A percentile compares a stretch with the other conserved stretches of the same genome.
Conservation (phyloP, 2,329 filamentous ascomycete genomes). For the Pestalotiopsis sp. region DNA sequence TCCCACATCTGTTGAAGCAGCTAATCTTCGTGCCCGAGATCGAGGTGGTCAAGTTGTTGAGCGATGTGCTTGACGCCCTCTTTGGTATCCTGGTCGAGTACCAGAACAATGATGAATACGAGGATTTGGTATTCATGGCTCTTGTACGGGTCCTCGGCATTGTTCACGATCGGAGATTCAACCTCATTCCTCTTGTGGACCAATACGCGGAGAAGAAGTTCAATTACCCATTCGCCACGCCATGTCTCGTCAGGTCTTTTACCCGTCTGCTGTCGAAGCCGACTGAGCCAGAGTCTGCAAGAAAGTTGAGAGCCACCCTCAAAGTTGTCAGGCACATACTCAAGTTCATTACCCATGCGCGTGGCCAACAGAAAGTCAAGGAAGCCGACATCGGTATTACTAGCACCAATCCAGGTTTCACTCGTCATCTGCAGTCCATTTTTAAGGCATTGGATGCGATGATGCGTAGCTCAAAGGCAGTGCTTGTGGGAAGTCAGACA, state of each 20-base stretch:
- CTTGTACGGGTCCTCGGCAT: conserved; percentile 90
- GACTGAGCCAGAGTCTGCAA: conserved; percentile 79
- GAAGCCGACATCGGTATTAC: conserved; percentile 86
- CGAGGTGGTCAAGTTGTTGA: conserved; percentile 92
- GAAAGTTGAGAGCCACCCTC: conserved; percentile 86
- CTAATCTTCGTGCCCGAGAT: conserved; percentile 95
- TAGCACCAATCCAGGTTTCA: conserved; percentile 73
- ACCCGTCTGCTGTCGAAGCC: conserved; percentile 81
- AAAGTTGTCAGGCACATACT: conserved; percentile 93
- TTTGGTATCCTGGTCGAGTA: conserved; percentile 92
- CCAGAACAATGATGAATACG: conserved; percentile 87
- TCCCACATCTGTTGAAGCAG: conserved; percentile 76
- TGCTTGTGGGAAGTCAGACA: conserved; percentile 91
- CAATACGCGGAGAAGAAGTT: conserved; percentile 87
- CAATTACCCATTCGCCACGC: conserved; percentile 90
- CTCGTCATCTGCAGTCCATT: conserved; percentile 79
- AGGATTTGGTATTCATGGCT: conserved; percentile 89
- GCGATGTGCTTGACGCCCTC: conserved; percentile 85
- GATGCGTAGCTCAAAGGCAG: conserved; percentile 85
- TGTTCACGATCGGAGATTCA: conserved; percentile 92
- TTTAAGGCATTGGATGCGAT: conserved; percentile 89
- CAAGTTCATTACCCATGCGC: conserved; percentile 91
- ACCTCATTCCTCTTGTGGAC: conserved; percentile 87
- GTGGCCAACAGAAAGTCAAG: conserved; percentile 85
- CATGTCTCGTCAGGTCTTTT: conserved; percentile 86